These are phyloP conservation scores for Neurospora crassa DNA, from an alignment of 2,329 filamentous ascomycete species.

Conservation along the genomic window DNA sequence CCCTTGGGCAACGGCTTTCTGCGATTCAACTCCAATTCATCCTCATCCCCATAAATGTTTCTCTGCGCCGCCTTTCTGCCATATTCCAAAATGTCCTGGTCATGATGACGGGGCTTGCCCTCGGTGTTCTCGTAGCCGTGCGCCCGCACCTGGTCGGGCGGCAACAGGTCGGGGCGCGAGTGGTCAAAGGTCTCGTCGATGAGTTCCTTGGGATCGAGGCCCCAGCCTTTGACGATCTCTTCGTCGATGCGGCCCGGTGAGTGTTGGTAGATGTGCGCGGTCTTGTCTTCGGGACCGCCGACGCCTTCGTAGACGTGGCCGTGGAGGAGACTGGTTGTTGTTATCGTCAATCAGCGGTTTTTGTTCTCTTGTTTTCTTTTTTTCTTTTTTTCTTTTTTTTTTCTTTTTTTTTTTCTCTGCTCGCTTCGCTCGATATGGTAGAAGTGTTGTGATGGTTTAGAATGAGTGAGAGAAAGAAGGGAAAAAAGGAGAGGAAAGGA, in stretches of 20 bases:
- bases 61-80: slow-evolving; percentile 28
- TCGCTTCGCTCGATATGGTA: neutral
- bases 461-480: no score
- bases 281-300: slow-evolving; percentile 34
- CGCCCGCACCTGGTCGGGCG: slow-evolving; percentile 16
- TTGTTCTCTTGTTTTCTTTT: neutral
- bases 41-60: slow-evolving; percentile 18
- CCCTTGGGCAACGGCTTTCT: slow-evolving; percentile 6
- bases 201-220: slow-evolving; percentile 4
- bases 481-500: no score
- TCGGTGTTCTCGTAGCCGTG: slow-evolving; percentile 1
- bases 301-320: slow-evolving; percentile 34
- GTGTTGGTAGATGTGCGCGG: slow-evolving; percentile 12
- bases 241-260: slow-evolving; percentile 9
- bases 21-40: neutral
- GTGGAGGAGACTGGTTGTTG: slow-evolving; percentile 28
- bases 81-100: slow-evolving; percentile 22
- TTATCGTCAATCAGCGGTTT: neutral
- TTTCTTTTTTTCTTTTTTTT: neutral
- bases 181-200: neutral
- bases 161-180: slow-evolving; percentile 6
- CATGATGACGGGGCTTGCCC: neutral
- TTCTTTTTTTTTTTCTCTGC: neutral
- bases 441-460: no score
- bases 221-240: slow-evolving; percentile 5